Percentiles rank a stretch among this genome's conserved stretches.
Conservation (phyloP, 148 eudicot genomes). For the Simmondsia chinensis region DNA sequence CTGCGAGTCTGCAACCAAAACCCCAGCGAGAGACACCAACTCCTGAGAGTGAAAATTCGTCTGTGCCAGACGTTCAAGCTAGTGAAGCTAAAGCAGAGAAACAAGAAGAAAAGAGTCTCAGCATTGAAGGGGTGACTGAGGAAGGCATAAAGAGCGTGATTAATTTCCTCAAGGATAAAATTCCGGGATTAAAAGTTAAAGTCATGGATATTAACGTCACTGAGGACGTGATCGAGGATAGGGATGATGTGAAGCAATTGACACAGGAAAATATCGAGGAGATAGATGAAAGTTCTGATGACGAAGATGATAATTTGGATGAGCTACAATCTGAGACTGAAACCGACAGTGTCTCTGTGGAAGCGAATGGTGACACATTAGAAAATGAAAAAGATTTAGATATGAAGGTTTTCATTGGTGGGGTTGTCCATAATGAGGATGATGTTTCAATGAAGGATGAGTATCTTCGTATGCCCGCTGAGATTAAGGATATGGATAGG, state of each 20-base stretch:
- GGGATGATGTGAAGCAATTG: slow-evolving; percentile 51
- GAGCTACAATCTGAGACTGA: slow-evolving; percentile 20
- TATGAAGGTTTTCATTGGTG: slow-evolving; percentile 82
- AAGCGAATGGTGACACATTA: slow-evolving; percentile 31
- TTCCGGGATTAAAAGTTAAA: slow-evolving; percentile 81
- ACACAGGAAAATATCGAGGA: slow-evolving; percentile 41
- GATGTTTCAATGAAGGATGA: slow-evolving; percentile 64
- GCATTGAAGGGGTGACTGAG: slow-evolving; percentile 77
- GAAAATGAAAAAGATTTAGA: slow-evolving; percentile 59
- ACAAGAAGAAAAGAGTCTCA: slow-evolving; percentile 50
- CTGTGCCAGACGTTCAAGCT: slow-evolving; percentile 41
- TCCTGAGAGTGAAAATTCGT: slow-evolving; percentile 36
- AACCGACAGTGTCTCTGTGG: slow-evolving; percentile 30
- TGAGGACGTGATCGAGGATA: slow-evolving; percentile 50
- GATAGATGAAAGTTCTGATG: slow-evolving; percentile 37
- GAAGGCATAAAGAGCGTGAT: slow-evolving; percentile 86
- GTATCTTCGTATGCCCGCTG: slow-evolving; percentile 64
- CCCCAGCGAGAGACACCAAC: slow-evolving; percentile 42
- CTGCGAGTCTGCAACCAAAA: slow-evolving; percentile 46
- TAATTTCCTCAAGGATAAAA: slow-evolving; percentile 92
- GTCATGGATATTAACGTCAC: slow-evolving; percentile 50
- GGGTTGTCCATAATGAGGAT: slow-evolving; percentile 71
- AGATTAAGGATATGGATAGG: slow-evolving; percentile 52
- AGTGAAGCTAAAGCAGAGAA: slow-evolving; percentile 53
- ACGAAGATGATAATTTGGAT: slow-evolving; percentile 43